phyloP scores from a whole-genome alignment of 768 basidiomycete genomes.

The Leccinellum rugosiceps region DNA sequence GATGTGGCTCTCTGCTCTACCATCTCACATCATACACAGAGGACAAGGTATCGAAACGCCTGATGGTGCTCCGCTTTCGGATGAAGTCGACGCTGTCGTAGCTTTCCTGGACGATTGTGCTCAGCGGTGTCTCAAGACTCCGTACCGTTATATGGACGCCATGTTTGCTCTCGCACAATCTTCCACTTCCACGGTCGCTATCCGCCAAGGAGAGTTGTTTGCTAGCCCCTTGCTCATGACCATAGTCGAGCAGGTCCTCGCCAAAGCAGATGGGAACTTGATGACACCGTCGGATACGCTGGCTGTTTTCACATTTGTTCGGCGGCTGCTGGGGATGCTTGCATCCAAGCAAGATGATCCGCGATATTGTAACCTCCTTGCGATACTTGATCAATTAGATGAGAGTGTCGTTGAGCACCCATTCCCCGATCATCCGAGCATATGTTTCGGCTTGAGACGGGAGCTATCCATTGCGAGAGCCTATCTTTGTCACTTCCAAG shows the following conservation, averaged over 20 bases:
- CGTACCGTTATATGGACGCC: conserved; percentile 84
- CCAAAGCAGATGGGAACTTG: conserved; percentile 56
- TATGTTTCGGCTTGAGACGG: conserved; percentile 40
- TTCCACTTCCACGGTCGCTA: conserved; percentile 1
- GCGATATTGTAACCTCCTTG: conserved; percentile 31
- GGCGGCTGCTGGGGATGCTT: conserved; percentile 60
- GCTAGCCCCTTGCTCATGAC: conserved; percentile 81
- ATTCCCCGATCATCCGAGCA: conserved; percentile 33
- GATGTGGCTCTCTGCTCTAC: conserved; percentile 72
- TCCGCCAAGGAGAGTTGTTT: conserved; percentile 29
- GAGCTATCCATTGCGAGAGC: conserved; percentile 43
- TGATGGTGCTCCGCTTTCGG: conserved; percentile 50
- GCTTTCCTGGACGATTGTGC: conserved; percentile 84
- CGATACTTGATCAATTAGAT: conserved; percentile 37
- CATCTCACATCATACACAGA: conserved; percentile 37
- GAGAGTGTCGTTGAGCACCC: conserved; percentile 30
- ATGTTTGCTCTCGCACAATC: conserved; percentile 36
- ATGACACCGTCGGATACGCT: conserved; percentile 60
- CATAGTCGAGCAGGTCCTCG: conserved; percentile 70
- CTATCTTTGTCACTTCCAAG: conserved; percentile 33
- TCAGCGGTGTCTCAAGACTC: conserved; percentile 75
- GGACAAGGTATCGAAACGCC: conserved; percentile 39
- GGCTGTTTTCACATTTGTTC: conserved; percentile 58
- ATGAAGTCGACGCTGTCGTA: conserved; percentile 56
- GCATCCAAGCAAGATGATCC: conserved; percentile 50